phyloP scores from a whole-genome alignment of 2,329 filamentous ascomycete species.

The Aspergillus bombycis region DNA sequence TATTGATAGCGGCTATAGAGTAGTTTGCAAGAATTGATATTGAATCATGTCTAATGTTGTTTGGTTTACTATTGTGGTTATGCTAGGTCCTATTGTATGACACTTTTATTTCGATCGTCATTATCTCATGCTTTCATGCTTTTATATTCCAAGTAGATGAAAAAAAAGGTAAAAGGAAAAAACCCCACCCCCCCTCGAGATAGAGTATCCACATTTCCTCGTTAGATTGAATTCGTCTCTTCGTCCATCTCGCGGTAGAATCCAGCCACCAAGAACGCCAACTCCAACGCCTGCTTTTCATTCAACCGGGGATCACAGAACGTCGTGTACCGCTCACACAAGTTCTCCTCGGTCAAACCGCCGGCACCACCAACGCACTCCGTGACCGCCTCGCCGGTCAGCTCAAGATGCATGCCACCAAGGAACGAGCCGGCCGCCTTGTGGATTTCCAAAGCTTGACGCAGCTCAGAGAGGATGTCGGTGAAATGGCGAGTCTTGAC shows the following conservation, averaged over 20 bases:
- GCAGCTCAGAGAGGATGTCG: conserved; percentile 85
- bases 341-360: conserved; percentile 81
- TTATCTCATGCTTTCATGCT: background rate
- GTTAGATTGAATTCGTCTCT: conserved; percentile 14
- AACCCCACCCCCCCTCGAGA: too few species aligned
- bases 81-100: background rate
- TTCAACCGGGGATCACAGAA: conserved; percentile 96
- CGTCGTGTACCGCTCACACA: conserved; percentile 89
- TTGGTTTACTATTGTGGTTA: background rate
- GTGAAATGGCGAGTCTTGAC: conserved; percentile 93
- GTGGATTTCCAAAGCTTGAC: conserved; percentile 82
- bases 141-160: background rate
- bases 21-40: background rate
- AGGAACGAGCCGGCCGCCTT: conserved; percentile 81
- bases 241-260: conserved; percentile 63
- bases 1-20: background rate
- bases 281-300: conserved; percentile 94
- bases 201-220: background rate
- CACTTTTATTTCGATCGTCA: background rate
- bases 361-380: conserved; percentile 93
- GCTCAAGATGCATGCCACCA: conserved; percentile 90
- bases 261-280: conserved; percentile 90
- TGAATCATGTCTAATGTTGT: background rate
- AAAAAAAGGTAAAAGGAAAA: background rate
- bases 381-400: conserved; percentile 94